Conservation (phyloP, 306 rosid genomes). For the Lathyrus oleraceus region DNA sequence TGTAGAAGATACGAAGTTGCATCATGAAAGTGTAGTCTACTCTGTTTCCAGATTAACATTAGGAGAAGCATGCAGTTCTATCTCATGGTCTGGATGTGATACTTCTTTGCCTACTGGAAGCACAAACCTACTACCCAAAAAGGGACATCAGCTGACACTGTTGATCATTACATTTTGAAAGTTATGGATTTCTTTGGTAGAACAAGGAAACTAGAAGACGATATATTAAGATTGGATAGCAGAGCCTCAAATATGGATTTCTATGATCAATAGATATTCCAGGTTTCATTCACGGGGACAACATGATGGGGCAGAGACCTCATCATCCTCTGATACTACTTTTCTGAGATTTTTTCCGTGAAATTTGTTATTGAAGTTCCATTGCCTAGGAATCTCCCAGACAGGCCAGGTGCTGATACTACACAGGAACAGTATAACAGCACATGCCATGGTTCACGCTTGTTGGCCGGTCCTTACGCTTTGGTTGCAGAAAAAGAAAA, state of each 20-base stretch:
- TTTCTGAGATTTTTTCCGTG: conserved; percentile 59
- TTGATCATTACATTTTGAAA: conserved; percentile 50
- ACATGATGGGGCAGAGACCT: conserved; percentile 73
- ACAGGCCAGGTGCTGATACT: no score
- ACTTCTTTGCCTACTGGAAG: conserved; percentile 36
- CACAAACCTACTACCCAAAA: conserved; percentile 53
- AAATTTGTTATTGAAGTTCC: conserved; percentile 88
- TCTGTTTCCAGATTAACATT: conserved; percentile 62
- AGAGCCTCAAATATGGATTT: conserved; percentile 81
- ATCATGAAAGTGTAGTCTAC: conserved; percentile 68
- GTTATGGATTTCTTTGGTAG: conserved; percentile 55
- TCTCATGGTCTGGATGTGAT: conserved; percentile 54
- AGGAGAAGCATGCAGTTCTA: conserved; percentile 79
- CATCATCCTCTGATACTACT: conserved; percentile 62
- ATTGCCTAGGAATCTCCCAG: no score
- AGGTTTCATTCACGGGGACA: conserved; percentile 85
- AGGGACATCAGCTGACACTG: conserved; percentile 42
- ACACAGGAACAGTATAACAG: no score
- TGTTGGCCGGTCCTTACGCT: no score
- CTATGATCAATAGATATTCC: conserved; percentile 92
- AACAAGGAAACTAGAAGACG: conserved; percentile 69
- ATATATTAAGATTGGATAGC: conserved; percentile 71
- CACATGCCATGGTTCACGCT: no score
- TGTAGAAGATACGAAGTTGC: conserved; percentile 56
- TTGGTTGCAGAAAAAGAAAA: no score